Evolutionary conservation across 2,329 filamentous ascomycete genomes (phyloP).

Genomic region (Neoscytalidium dimidiatum): DNA sequence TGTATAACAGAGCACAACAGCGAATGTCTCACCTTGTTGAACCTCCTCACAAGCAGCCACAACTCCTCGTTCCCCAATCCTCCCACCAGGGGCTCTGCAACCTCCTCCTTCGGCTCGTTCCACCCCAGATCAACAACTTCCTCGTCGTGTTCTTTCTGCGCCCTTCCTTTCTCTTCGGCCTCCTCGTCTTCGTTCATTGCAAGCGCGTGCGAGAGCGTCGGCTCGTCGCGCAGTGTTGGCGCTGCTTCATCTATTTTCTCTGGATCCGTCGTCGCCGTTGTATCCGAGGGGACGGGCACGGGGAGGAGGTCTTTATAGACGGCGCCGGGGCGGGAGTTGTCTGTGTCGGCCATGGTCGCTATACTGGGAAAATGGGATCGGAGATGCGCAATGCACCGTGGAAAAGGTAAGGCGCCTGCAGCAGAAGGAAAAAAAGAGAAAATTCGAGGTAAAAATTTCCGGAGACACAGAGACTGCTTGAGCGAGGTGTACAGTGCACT

Average conservation of each 20-base stretch:
- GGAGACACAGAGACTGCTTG: no score
- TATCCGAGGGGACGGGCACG: slow-evolving; percentile 35
- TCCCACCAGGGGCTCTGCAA: slow-evolving; percentile 63
- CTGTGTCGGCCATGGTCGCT: neutral
- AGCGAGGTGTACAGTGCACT: no score
- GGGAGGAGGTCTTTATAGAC: slow-evolving; percentile 41
- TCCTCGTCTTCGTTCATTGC: slow-evolving; percentile 47
- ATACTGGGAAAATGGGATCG: neutral
- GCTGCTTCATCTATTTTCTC: slow-evolving; percentile 25
- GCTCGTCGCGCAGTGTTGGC: slow-evolving; percentile 40
- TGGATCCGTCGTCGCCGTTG: slow-evolving; percentile 21
- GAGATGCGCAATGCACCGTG: no score
- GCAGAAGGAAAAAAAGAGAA: no score
- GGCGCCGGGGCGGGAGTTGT: slow-evolving; percentile 23
- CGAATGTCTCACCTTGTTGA: slow-evolving; percentile 72
- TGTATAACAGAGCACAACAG: neutral
- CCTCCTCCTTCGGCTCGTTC: slow-evolving; percentile 61
- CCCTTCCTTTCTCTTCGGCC: slow-evolving; percentile 43
- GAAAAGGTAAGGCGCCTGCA: no score
- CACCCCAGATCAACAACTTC: slow-evolving; percentile 71
- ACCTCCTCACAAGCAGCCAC: slow-evolving; percentile 70
- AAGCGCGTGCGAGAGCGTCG: slow-evolving; percentile 51
- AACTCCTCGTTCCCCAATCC: slow-evolving; percentile 72
- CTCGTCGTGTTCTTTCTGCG: slow-evolving; percentile 42
- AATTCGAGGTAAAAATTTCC: no score